Base-by-base conservation (phyloP, 129 eudicot genomes). In the Calendula officinalis region DNA sequence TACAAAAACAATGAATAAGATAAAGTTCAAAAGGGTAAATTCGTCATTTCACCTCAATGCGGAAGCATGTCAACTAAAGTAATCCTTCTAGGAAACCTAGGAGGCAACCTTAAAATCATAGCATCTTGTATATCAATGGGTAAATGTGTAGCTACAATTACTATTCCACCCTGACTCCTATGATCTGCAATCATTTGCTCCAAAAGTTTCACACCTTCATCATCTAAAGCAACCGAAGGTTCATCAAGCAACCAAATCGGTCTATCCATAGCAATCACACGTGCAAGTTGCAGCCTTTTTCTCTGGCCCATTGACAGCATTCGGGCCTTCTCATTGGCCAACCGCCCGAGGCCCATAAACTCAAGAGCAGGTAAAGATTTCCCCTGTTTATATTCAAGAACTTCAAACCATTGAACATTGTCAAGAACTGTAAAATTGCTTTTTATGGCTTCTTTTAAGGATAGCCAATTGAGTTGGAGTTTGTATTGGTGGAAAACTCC, bases 221-320 rank as follows among this genome's bases (percentile, higher is more conserved):
- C 91, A 79, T 91, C 98, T 43, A 91, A 60, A 8, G 98, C 98
- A 49, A 92, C 98, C 1, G 98, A 88, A 14, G 98, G 98, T 73
- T 92, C 98, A 61, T 92, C 98, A 46, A 92, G 95, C 83, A 92
- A 67, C 98, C 98, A 92, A 37, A 92, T 92, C 2, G 95, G 98
- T 60, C 98, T 78, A 60, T 92, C 98, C 45, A 92, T 88, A 2
- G 98, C 98, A 50, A 92, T 70, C 44, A 92, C 60, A 74, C 98
- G 85, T 12, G 98, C 98, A 40, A 92, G 88, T 74, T 88, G 96
- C 56, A 92, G 61, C 72, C 98, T 77, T 75, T 92, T 92, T 41
- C 98, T 75, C 63, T 92, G 96, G 13, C 98, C 98, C 96, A 85
- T 85, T 6, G 98, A 92, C 8, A 92, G 95, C 91, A 92, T 85